These are phyloP conservation scores for Botrytis tulipae DNA, from an alignment of 2,329 filamentous ascomycete genomes.

Conservation along the genomic window DNA sequence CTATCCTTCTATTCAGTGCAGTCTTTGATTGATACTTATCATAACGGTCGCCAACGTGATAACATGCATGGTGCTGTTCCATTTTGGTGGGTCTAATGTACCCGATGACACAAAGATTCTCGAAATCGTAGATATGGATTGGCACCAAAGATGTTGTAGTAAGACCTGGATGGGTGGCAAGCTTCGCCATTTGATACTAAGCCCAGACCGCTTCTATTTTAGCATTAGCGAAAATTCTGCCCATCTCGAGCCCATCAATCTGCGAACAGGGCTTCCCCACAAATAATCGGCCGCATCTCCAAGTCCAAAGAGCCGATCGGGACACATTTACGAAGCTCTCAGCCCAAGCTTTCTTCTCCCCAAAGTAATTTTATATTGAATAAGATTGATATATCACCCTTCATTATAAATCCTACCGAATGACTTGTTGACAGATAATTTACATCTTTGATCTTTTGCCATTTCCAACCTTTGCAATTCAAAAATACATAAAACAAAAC, in stretches of 20 bases:
- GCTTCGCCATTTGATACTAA: background rate
- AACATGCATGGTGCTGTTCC: background rate
- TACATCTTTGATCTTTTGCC: background rate
- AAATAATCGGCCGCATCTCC: background rate
- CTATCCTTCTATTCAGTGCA: background rate
- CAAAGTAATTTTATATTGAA: background rate
- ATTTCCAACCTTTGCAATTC: background rate
- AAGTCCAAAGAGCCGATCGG: conserved; percentile 8
- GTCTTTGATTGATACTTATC: background rate
- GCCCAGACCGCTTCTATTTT: background rate
- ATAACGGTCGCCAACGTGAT: background rate
- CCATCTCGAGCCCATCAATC: background rate
- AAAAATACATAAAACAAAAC: background rate
- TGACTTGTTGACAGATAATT: conserved; percentile 7
- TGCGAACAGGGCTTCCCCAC: conserved; percentile 7
- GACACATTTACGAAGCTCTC: conserved; percentile 11
- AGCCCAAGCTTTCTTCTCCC: background rate
- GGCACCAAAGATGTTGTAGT: background rate
- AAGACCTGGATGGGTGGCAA: background rate
- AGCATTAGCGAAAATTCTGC: background rate
- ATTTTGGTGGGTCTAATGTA: background rate
- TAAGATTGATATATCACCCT: conserved; percentile 6
- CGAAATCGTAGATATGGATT: background rate
- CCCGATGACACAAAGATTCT: background rate
- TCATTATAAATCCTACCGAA: background rate